A percentile compares a stretch with the other conserved stretches of the same genome.
Conservation (phyloP, 345 rosid species). For the Geranium brycei region DNA sequence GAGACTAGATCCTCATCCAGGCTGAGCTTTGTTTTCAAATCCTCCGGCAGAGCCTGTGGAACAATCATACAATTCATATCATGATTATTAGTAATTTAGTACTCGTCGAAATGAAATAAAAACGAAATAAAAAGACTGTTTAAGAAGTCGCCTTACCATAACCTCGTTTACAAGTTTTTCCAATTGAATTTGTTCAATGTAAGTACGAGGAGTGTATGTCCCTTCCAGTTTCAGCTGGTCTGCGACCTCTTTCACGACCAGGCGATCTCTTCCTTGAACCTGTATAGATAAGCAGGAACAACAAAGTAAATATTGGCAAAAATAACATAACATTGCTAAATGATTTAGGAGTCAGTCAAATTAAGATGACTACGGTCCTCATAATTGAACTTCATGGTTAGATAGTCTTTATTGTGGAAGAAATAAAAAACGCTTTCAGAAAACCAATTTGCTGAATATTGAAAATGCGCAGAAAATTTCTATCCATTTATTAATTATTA, state of each 20-base stretch:
- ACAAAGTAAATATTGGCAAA: not conserved
- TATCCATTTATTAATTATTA: not conserved
- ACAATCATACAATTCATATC: not conserved
- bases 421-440: too few relatives aligned
- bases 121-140: slow-evolving; percentile 1
- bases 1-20: slow-evolving; percentile 71
- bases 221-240: slow-evolving; percentile 75
- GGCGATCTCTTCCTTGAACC: slow-evolving; percentile 97
- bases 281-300: slow-evolving; percentile 17
- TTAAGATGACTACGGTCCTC: too few relatives aligned
- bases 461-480: not conserved
- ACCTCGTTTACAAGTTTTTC: slow-evolving; percentile 77
- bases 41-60: slow-evolving; percentile 69
- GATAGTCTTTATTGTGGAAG: not conserved
- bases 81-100: not conserved
- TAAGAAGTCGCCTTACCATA: slow-evolving; percentile 44
- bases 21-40: slow-evolving; percentile 68
- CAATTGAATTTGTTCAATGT: slow-evolving; percentile 82
- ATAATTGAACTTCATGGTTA: not conserved
- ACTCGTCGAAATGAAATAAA: not conserved
- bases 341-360: too few relatives aligned
- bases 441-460: not conserved
- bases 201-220: slow-evolving; percentile 67
- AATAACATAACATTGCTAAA: not conserved
- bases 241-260: slow-evolving; percentile 45